These are phyloP conservation scores for Buddleja alternifolia DNA, from an alignment of 257 asterid genomes.

Conservation along the genomic window DNA sequence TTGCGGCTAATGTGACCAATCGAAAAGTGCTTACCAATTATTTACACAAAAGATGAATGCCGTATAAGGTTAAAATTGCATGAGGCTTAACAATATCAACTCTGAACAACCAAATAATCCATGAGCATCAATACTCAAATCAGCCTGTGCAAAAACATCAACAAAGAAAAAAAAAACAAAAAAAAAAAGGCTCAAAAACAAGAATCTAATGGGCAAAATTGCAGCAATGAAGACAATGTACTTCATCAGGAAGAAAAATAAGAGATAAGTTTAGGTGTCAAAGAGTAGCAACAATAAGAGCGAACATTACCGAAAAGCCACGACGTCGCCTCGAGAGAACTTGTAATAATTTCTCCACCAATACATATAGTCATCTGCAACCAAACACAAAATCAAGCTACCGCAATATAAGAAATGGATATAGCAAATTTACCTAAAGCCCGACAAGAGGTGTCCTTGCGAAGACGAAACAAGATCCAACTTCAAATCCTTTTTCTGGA, in stretches of 20 bases:
- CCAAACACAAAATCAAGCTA: not conserved
- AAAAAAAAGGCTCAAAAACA: not conserved
- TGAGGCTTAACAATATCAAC: too few species aligned
- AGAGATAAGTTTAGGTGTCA: not conserved
- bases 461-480: too few species aligned
- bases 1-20: too few species aligned
- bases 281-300: not conserved
- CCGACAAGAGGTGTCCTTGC: too few species aligned
- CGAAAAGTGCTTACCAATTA: too few species aligned
- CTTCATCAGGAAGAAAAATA: not conserved
- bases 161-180: too few species aligned
- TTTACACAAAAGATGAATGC: too few species aligned
- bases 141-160: not conserved
- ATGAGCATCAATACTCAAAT: too few species aligned
- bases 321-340: constrained; percentile 82
- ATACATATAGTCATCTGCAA: constrained; percentile 72
- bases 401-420: not conserved
- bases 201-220: constrained; percentile 1
- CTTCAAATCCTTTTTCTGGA: too few species aligned
- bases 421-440: too few species aligned
- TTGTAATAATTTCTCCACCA: constrained; percentile 82
- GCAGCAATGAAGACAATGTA: not conserved
- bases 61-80: too few species aligned
- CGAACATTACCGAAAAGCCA: constrained; percentile 65
- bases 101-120: too few species aligned